These are phyloP conservation scores for Sporothrix pseudoabietina DNA, from an alignment of 2,329 filamentous ascomycete genomes.

Conservation along the genomic window DNA sequence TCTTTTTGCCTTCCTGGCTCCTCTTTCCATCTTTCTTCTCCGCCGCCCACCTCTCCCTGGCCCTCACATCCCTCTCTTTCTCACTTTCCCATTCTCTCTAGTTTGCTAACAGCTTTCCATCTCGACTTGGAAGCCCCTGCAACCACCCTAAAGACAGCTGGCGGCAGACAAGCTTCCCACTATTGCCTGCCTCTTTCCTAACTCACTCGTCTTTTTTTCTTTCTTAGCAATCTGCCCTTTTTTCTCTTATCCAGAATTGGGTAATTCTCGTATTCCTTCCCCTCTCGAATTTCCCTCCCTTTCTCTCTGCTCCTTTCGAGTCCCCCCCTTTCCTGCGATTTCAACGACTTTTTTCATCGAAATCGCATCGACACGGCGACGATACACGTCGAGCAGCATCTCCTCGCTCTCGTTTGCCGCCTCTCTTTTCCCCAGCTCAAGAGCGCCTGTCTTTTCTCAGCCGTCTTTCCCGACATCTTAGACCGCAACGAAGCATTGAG, in stretches of 20 bases:
- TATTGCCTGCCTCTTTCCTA: not conserved
- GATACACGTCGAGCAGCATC: not conserved
- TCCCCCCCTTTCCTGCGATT: not conserved
- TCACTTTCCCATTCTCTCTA: slow-evolving; percentile 17
- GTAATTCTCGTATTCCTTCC: not conserved
- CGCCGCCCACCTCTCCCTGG: slow-evolving; percentile 12
- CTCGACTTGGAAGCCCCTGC: slow-evolving; percentile 6
- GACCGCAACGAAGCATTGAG: not conserved
- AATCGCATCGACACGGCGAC: not conserved
- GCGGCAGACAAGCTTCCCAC: slow-evolving; percentile 3
- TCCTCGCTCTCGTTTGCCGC: not conserved
- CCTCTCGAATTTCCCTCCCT: slow-evolving; percentile 2
- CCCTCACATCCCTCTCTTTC: not conserved
- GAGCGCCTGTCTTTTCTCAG: not conserved
- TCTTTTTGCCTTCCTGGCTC: not conserved
- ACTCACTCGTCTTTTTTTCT: not conserved
- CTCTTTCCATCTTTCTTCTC: not conserved
- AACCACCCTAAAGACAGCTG: not conserved
- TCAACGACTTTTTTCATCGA: not conserved
- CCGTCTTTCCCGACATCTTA: not conserved
- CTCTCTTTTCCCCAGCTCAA: not conserved
- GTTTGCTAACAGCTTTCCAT: slow-evolving; percentile 11
- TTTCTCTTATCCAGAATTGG: slow-evolving; percentile 11
- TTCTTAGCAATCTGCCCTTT: slow-evolving; percentile 13
- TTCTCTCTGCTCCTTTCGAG: not conserved